Evolutionary conservation across 345 rosid species (phyloP).

Genomic region (Euphorbia lathyris): DNA sequence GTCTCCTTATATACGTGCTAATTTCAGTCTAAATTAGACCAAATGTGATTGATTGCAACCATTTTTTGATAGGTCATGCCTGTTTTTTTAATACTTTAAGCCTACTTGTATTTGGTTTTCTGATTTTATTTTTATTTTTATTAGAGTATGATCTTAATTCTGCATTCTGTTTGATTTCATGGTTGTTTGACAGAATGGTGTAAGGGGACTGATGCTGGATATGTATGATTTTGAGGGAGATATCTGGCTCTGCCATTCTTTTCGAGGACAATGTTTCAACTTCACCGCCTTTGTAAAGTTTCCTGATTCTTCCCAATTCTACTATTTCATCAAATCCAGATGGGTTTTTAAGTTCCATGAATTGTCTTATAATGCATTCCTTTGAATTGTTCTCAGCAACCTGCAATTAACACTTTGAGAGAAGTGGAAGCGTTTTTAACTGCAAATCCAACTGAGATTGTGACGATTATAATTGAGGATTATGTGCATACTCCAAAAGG

Average conservation of each 20-base stretch:
- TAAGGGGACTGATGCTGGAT: conserved; percentile 93
- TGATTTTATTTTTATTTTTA: too few relatives aligned
- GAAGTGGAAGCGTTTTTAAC: conserved; percentile 90
- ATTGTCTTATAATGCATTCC: conserved; percentile 7
- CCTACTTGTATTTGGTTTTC: too few relatives aligned
- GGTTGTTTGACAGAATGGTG: conserved; percentile 71
- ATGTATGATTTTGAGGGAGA: conserved; percentile 86
- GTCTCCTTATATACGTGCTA: too few relatives aligned
- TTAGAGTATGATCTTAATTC: background rate
- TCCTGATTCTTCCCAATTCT: conserved; percentile 13
- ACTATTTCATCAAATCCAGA: conserved; percentile 3
- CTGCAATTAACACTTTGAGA: conserved; percentile 75
- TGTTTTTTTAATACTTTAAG: too few relatives aligned
- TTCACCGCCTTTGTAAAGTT: conserved; percentile 94
- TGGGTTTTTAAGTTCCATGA: background rate
- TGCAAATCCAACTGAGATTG: conserved; percentile 73
- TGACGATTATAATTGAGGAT: conserved; percentile 89
- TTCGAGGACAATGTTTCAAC: conserved; percentile 88
- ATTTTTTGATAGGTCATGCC: too few relatives aligned
- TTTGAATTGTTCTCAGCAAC: conserved; percentile 56
- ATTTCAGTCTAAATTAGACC: too few relatives aligned
- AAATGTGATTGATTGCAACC: too few relatives aligned
- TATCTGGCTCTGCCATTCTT: conserved; percentile 97
- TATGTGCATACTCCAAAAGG: conserved; percentile 92
- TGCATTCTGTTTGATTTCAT: conserved; percentile 15